Percentiles rank a stretch among this genome's conserved stretches.
phyloP scores from a whole-genome alignment of 257 asterid genomes.

The Oldenlandia corymbosa region DNA sequence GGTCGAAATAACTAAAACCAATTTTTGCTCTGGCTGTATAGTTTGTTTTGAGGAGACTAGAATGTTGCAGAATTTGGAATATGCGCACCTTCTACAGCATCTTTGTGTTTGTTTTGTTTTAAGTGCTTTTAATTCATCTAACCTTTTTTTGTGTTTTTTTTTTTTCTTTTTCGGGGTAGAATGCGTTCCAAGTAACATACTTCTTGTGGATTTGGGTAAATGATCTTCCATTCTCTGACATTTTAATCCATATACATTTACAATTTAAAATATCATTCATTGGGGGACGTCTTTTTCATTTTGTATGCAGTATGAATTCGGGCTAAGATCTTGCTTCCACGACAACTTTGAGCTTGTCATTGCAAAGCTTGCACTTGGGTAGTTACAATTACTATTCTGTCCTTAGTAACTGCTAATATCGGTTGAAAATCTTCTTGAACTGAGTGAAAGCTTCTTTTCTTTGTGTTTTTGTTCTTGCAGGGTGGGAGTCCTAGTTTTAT shows the following conservation, averaged over 20 bases:
- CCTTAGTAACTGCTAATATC: background rate
- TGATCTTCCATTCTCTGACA: constrained; percentile 14
- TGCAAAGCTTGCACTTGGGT: constrained; percentile 69
- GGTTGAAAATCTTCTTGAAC: background rate
- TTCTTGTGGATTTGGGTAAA: constrained; percentile 94
- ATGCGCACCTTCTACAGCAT: too few species aligned
- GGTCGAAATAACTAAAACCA: too few species aligned
- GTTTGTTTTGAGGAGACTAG: too few species aligned
- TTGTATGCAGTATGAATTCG: constrained; percentile 63
- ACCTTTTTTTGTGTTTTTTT: too few species aligned
- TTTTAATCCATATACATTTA: background rate
- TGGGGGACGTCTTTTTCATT: background rate
- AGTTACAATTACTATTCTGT: constrained; percentile 17
- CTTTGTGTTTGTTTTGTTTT: background rate
- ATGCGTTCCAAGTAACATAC: constrained; percentile 76
- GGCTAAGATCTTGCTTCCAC: constrained; percentile 68
- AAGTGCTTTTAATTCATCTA: background rate
- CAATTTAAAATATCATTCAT: background rate
- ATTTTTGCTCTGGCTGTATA: too few species aligned
- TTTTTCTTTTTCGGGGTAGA: too few species aligned
- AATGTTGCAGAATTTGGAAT: too few species aligned
- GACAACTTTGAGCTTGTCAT: constrained; percentile 40
- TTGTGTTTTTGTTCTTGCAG: constrained; percentile 33
- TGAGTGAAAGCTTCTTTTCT: background rate
- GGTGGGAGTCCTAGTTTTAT: constrained; percentile 53